Conservation (phyloP, 1,139 yeast genomes). For the Candida glucosophila region DNA sequence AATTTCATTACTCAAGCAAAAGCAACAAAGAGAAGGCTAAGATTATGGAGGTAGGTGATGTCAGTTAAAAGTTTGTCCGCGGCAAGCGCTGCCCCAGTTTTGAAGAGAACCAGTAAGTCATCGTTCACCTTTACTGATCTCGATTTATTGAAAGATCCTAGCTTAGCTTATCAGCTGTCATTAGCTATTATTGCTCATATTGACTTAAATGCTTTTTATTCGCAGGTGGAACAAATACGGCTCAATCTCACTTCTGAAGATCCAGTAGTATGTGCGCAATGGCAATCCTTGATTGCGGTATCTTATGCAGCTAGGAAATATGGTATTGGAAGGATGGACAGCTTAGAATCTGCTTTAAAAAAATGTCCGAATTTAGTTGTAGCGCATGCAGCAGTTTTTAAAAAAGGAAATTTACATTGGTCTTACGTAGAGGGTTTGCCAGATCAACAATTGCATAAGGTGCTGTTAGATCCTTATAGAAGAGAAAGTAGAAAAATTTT, state of each 20-base stretch:
- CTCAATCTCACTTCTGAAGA: slow-evolving; percentile 54
- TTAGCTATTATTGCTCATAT: slow-evolving; percentile 78
- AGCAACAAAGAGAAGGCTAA: no score
- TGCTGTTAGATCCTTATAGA: slow-evolving; percentile 84
- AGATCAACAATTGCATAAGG: slow-evolving; percentile 54
- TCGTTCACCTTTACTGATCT: slow-evolving; percentile 40
- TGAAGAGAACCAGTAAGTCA: no score
- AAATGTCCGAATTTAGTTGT: slow-evolving; percentile 71
- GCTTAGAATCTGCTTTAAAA: slow-evolving; percentile 52
- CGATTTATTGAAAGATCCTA: slow-evolving; percentile 34
- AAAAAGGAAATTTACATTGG: slow-evolving; percentile 82
- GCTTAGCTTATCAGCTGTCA: slow-evolving; percentile 50
- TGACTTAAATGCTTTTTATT: slow-evolving; percentile 91
- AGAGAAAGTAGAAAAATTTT: slow-evolving; percentile 78
- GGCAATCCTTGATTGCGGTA: slow-evolving; percentile 86
- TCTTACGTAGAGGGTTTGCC: slow-evolving; percentile 44
- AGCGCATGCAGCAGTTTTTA: slow-evolving; percentile 92
- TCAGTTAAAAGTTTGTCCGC: no score
- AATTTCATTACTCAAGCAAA: no score
- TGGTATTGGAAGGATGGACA: slow-evolving; percentile 77
- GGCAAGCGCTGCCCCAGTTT: no score
- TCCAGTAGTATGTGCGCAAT: slow-evolving; percentile 92
- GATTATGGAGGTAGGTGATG: no score
- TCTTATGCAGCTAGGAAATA: slow-evolving; percentile 79
- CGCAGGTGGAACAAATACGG: slow-evolving; percentile 84